Conservation (phyloP, 192 early-diverging fungal species). For the Allomyces macrogynus region DNA sequence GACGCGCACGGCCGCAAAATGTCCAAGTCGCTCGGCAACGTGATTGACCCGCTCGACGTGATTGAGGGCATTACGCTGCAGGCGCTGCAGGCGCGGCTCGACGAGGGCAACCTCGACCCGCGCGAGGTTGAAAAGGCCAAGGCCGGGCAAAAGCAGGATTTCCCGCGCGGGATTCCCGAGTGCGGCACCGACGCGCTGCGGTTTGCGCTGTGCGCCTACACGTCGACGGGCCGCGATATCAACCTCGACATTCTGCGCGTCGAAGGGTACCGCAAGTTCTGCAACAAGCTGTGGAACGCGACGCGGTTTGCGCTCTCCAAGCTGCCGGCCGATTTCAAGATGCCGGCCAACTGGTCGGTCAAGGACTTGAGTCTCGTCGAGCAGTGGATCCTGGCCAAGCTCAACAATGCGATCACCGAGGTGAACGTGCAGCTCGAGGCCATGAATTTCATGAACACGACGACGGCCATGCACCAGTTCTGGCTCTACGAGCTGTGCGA, state of each 20-base stretch:
- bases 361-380: slow-evolving; percentile 78
- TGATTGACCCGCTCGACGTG: slow-evolving; percentile 92
- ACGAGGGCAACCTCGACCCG: slow-evolving; percentile 70
- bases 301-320: slow-evolving; percentile 89
- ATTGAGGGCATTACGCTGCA: slow-evolving; percentile 78
- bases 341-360: slow-evolving; percentile 23
- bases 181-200: slow-evolving; percentile 92
- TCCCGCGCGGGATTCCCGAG: slow-evolving; percentile 90
- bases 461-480: slow-evolving; percentile 70
- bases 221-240: slow-evolving; percentile 60
- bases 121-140: slow-evolving; percentile 74
- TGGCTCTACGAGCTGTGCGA: slow-evolving; percentile 96
- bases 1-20: slow-evolving; percentile 98
- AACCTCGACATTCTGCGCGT: slow-evolving; percentile 87
- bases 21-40: slow-evolving; percentile 90
- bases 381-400: slow-evolving; percentile 76
- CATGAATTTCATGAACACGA: slow-evolving; percentile 84
- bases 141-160: slow-evolving; percentile 65
- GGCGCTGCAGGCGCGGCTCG: slow-evolving; percentile 53
- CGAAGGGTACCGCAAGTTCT: slow-evolving; percentile 99
- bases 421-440: slow-evolving; percentile 51
- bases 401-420: slow-evolving; percentile 62
- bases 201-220: slow-evolving; percentile 60
- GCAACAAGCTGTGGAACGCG: slow-evolving; percentile 99
- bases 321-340: slow-evolving; percentile 72